Percentiles rank a stretch among this genome's conserved stretches.
phyloP scores from a whole-genome alignment of 352 stramenopile genomes.

The Globisporangium mamillatum region DNA sequence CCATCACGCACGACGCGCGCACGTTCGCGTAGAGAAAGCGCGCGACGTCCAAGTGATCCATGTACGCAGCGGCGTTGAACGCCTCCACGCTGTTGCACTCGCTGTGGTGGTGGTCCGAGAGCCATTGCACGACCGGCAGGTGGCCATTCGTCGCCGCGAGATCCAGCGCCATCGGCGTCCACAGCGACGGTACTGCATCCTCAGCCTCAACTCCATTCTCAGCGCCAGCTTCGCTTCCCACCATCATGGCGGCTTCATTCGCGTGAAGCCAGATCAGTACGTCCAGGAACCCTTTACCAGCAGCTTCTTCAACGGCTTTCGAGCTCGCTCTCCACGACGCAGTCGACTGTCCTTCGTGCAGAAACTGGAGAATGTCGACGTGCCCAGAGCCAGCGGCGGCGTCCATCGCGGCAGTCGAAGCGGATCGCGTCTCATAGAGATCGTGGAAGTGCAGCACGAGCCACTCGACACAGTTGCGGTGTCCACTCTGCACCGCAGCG shows the following conservation, averaged over 20 bases:
- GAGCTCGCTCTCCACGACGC: conserved; percentile 47
- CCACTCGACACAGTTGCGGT: conserved; percentile 57
- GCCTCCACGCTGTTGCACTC: conserved; percentile 49
- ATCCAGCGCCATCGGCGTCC: conserved; percentile 55
- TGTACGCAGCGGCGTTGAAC: conserved; percentile 67
- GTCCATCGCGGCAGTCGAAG: conserved; percentile 47
- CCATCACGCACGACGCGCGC: conserved; percentile 43
- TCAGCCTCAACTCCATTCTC: conserved; percentile 16
- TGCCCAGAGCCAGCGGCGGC: conserved; percentile 45
- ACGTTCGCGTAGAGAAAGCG: conserved; percentile 48
- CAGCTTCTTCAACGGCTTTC: conserved; percentile 56
- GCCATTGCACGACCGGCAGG: conserved; percentile 53
- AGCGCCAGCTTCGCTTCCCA: neutral
- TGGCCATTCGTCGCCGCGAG: conserved; percentile 63
- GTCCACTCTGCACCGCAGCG: conserved; percentile 48
- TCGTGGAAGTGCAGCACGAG: conserved; percentile 42
- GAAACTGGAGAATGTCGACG: conserved; percentile 54
- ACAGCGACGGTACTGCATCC: conserved; percentile 19
- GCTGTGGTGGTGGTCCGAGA: conserved; percentile 47
- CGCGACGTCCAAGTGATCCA: conserved; percentile 62
- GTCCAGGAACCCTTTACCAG: conserved; percentile 46
- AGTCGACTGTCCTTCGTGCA: conserved; percentile 37
- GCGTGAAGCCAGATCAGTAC: conserved; percentile 56
- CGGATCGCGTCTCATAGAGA: conserved; percentile 30
- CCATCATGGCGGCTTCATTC: conserved; percentile 19